Evolutionary conservation across 148 eudicot genomes (phyloP).

Genomic region (Silene latifolia): DNA sequence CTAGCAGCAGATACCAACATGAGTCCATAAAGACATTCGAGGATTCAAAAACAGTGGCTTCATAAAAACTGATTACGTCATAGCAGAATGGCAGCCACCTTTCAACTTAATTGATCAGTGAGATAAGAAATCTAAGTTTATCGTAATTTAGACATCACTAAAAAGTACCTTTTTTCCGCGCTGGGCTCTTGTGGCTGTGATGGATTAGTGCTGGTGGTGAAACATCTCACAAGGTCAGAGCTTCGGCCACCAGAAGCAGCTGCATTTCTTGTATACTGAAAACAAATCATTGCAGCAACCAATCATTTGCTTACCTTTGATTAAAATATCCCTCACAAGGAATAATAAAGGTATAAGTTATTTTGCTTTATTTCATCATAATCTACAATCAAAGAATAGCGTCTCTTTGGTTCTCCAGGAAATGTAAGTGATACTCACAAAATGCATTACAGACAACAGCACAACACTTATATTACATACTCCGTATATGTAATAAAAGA

Average conservation of each 20-base stretch:
- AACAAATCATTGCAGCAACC: constrained; percentile 14
- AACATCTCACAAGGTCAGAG: constrained; percentile 29
- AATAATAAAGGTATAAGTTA: too few species aligned
- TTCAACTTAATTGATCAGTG: not conserved
- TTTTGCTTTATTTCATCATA: not conserved
- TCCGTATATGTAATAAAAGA: too few species aligned
- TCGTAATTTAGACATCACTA: not conserved
- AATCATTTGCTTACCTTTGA: too few species aligned
- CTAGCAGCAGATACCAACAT: not conserved
- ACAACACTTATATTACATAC: too few species aligned
- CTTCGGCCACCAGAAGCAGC: constrained; percentile 27
- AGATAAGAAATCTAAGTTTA: not conserved
- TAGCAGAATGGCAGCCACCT: not conserved
- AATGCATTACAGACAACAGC: too few species aligned
- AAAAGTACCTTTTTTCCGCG: constrained; percentile 37
- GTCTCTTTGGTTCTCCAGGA: not conserved
- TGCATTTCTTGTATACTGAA: constrained; percentile 38
- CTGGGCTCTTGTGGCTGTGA: constrained; percentile 32
- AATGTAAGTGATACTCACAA: not conserved
- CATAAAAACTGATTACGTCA: not conserved
- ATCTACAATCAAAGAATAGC: not conserved
- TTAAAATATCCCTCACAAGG: too few species aligned
- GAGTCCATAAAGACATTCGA: not conserved
- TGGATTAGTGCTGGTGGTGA: constrained; percentile 32
- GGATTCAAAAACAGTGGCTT: not conserved